Percentiles rank a stretch among this genome's conserved stretches.
Evolutionary conservation across 495 filamentous ascomycete genomes (phyloP).

Genomic region (Penicillium turbatum): DNA sequence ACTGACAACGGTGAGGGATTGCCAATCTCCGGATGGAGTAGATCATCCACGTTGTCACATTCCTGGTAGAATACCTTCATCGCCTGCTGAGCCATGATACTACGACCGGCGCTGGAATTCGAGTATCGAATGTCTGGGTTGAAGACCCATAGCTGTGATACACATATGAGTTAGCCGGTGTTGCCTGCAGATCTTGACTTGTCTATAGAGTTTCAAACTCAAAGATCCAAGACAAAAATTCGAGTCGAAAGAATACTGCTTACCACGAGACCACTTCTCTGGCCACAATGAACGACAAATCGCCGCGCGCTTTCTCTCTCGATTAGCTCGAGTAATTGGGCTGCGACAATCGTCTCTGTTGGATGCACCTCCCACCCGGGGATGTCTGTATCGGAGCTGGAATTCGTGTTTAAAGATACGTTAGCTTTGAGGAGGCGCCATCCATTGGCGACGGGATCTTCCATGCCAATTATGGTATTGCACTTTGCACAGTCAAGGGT

Average conservation of each 20-base stretch:
- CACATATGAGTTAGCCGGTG: conserved; percentile 31
- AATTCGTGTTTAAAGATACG: conserved; percentile 26
- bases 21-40: conserved; percentile 50
- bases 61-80: conserved; percentile 64
- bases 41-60: conserved; percentile 46
- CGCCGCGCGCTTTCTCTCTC: conserved; percentile 45
- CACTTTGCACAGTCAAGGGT: conserved; percentile 41
- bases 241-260: background rate
- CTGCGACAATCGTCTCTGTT: conserved; percentile 49
- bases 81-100: conserved; percentile 43
- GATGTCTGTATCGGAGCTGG: background rate
- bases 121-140: conserved; percentile 64
- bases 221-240: too few relatives aligned
- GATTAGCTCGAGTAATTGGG: conserved; percentile 49
- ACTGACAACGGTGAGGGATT: conserved; percentile 44
- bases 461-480: conserved; percentile 38
- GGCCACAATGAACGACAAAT: conserved; percentile 44
- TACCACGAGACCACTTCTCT: conserved; percentile 41
- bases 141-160: conserved; percentile 61
- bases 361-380: conserved; percentile 34
- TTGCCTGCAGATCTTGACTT: too few relatives aligned
- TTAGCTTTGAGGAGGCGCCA: conserved; percentile 51
- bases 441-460: conserved; percentile 39
- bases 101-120: conserved; percentile 38
- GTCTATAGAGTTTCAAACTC: background rate